Conservation (phyloP, 2,329 filamentous ascomycete species). For the Trichoderma brevicompactum region DNA sequence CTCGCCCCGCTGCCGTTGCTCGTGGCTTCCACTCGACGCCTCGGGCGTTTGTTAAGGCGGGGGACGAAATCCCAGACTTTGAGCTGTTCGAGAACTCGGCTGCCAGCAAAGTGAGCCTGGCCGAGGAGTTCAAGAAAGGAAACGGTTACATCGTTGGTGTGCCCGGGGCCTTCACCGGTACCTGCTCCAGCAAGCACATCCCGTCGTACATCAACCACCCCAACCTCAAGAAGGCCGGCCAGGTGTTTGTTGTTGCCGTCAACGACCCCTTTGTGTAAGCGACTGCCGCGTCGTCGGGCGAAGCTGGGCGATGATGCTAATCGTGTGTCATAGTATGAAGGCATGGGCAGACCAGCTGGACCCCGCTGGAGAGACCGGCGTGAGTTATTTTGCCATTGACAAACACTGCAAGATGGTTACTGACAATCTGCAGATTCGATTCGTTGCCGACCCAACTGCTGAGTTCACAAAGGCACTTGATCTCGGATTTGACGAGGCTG, state of each 20-base stretch:
- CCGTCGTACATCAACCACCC: constrained; percentile 84
- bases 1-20: constrained; percentile 37
- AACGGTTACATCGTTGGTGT: constrained; percentile 86
- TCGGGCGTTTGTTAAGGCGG: constrained; percentile 69
- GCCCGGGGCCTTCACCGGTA: constrained; percentile 72
- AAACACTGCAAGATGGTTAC: not conserved
- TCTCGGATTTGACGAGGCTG: constrained; percentile 73
- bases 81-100: constrained; percentile 85
- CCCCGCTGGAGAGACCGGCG: constrained; percentile 72
- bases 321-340: constrained; percentile 68
- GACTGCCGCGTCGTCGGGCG: not conserved
- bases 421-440: constrained; percentile 68
- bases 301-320: not conserved
- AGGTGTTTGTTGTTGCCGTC: constrained; percentile 88
- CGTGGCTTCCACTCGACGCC: constrained; percentile 67
- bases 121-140: constrained; percentile 70
- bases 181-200: constrained; percentile 69
- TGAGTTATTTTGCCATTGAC: constrained; percentile 54
- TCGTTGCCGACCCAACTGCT: constrained; percentile 80
- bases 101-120: constrained; percentile 87
- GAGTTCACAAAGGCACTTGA: constrained; percentile 84
- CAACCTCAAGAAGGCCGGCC: constrained; percentile 76
- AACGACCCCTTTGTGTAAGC: constrained; percentile 94
- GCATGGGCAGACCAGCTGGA: constrained; percentile 83
- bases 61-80: constrained; percentile 77